Percentiles rank a stretch among this genome's conserved stretches.
Evolutionary conservation across 495 filamentous ascomycete genomes (phyloP).

Genomic region (Lichina pygmaea): DNA sequence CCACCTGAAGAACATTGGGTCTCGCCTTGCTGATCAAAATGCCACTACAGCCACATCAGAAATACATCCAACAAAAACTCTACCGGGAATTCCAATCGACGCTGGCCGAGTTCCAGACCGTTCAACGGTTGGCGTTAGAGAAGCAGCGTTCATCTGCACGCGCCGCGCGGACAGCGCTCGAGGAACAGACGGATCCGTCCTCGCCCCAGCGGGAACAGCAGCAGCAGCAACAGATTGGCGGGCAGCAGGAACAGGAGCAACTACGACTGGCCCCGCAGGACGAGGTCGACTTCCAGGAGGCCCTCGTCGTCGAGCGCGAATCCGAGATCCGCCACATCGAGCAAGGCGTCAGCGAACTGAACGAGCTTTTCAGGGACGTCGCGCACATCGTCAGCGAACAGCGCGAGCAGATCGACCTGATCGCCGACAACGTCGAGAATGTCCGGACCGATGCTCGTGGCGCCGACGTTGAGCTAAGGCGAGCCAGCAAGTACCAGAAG

Average conservation of each 20-base stretch:
- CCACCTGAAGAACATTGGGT: conserved; percentile 2
- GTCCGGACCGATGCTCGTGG: conserved; percentile 55
- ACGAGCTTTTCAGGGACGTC: conserved; percentile 89
- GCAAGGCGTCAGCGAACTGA: conserved; percentile 79
- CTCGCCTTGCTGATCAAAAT: neutral
- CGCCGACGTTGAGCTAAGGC: conserved; percentile 59
- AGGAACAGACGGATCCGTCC: conserved; percentile 16
- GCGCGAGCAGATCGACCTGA: conserved; percentile 69
- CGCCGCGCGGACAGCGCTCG: conserved; percentile 48
- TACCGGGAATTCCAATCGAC: conserved; percentile 73
- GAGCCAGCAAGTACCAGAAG: conserved; percentile 75
- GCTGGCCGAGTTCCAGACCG: conserved; percentile 66
- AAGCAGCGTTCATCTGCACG: conserved; percentile 71
- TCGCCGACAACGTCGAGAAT: conserved; percentile 62
- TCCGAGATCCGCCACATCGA: conserved; percentile 92
- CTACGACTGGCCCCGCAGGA: conserved; percentile 66
- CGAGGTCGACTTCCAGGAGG: conserved; percentile 95
- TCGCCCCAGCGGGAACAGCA: conserved; percentile 12
- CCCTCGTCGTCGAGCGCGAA: conserved; percentile 83
- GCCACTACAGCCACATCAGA: conserved; percentile 47
- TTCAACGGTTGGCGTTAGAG: conserved; percentile 71
- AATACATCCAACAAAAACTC: conserved; percentile 84
- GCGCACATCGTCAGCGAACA: conserved; percentile 90
- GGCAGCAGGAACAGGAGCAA: conserved; percentile 46
- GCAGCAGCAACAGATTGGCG: conserved; percentile 18